Evolutionary conservation across 2,329 filamentous ascomycete species (phyloP).

Genomic region (Phialophora chinensis): DNA sequence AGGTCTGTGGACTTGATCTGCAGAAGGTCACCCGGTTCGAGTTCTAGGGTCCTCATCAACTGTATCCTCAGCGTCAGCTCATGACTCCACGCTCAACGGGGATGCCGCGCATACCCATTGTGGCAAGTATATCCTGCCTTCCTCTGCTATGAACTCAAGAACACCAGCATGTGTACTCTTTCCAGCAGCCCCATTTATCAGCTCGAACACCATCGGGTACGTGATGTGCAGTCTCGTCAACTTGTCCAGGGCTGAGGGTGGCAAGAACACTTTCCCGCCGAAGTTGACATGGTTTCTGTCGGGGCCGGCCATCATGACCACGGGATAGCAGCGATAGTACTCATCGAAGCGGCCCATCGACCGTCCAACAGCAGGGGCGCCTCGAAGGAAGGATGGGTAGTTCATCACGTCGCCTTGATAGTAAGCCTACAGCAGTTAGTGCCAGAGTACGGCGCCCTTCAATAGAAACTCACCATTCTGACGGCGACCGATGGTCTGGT

Average conservation of each 20-base stretch:
- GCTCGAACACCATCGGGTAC: slow-evolving; percentile 95
- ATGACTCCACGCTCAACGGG: slow-evolving; percentile 3
- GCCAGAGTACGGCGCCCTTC: background rate
- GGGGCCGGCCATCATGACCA: slow-evolving; percentile 89
- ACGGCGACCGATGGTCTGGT: background rate
- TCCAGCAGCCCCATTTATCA: slow-evolving; percentile 83
- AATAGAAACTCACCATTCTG: slow-evolving; percentile 23
- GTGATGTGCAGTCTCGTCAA: slow-evolving; percentile 94
- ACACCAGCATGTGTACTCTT: slow-evolving; percentile 91
- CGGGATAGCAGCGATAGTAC: slow-evolving; percentile 96
- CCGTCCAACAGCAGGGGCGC: slow-evolving; percentile 48
- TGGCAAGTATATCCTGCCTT: slow-evolving; percentile 93
- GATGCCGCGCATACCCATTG: slow-evolving; percentile 73
- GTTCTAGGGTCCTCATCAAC: slow-evolving; percentile 90
- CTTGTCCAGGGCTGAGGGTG: slow-evolving; percentile 95
- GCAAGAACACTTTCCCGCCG: slow-evolving; percentile 96
- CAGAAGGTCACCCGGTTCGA: slow-evolving; percentile 92
- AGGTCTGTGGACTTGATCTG: slow-evolving; percentile 95
- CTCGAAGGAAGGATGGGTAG: slow-evolving; percentile 58
- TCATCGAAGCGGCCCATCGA: slow-evolving; percentile 86
- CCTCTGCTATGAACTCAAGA: slow-evolving; percentile 95
- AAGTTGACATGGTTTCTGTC: slow-evolving; percentile 91
- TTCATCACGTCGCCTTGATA: slow-evolving; percentile 50
- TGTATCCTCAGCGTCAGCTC: slow-evolving; percentile 46
- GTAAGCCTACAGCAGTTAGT: slow-evolving; percentile 43